These are phyloP conservation scores for Haplosporangium sp. DNA, from an alignment of 371 early-diverging fungal genomes.

Conservation along the genomic window DNA sequence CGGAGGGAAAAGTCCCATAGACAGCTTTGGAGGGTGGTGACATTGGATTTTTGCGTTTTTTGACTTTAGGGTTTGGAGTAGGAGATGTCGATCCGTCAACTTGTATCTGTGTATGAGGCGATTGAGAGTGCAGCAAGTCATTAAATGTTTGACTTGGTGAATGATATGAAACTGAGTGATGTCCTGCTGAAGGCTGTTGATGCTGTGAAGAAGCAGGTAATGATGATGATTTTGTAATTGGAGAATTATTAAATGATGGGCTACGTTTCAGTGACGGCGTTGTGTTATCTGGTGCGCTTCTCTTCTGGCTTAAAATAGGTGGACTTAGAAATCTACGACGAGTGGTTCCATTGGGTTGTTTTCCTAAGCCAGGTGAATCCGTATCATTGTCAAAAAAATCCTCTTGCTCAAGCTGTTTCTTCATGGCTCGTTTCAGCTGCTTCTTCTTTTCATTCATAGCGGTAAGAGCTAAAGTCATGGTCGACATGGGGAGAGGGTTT, in stretches of 20 bases:
- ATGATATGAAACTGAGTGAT: not conserved
- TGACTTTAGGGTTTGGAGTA: slow-evolving; percentile 11
- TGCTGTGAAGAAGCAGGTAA: not conserved
- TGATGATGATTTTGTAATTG: not conserved
- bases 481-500: slow-evolving; percentile 46
- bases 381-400: not conserved
- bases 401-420: slow-evolving; percentile 23
- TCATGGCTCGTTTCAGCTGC: slow-evolving; percentile 32
- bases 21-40: not conserved
- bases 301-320: slow-evolving; percentile 27
- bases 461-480: slow-evolving; percentile 52
- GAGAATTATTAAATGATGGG: not conserved
- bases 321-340: slow-evolving; percentile 13
- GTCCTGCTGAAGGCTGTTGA: slow-evolving; percentile 11
- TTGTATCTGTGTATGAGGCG: slow-evolving; percentile 1
- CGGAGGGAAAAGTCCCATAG: not conserved
- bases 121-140: not conserved
- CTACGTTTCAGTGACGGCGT: slow-evolving; percentile 5
- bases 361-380: slow-evolving; percentile 5
- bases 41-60: slow-evolving; percentile 27
- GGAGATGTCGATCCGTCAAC: not conserved
- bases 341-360: not conserved
- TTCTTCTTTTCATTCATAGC: slow-evolving; percentile 53
- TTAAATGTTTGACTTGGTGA: not conserved
- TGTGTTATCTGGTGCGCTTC: slow-evolving; percentile 7